Conservation (phyloP, 148 eudicot species). For the Nyssa sinensis region DNA sequence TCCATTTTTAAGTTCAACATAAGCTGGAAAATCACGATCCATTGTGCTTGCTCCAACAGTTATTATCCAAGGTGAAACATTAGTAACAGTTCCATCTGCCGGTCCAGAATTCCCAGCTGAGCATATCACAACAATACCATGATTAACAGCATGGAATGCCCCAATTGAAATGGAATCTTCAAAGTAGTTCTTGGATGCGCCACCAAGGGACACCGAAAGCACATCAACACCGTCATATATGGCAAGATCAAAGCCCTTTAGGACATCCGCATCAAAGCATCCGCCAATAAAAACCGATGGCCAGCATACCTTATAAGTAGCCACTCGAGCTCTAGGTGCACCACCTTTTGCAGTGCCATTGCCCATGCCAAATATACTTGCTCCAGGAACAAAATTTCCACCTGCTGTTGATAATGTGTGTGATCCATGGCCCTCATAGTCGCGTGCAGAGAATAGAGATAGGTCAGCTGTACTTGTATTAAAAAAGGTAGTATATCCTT, state of each 20-base stretch:
- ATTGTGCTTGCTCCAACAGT: too few relatives aligned
- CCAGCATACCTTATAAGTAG: conserved; percentile 65
- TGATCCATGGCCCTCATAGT: conserved; percentile 61
- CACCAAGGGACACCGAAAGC: conserved; percentile 62
- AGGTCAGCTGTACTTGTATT: not conserved
- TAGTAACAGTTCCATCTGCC: conserved; percentile 25
- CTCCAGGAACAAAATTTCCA: conserved; percentile 63
- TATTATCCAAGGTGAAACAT: conserved; percentile 64
- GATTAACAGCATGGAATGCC: too few relatives aligned
- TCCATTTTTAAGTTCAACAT: conserved; percentile 38
- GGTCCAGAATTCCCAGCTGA: conserved; percentile 69
- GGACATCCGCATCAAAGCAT: conserved; percentile 45
- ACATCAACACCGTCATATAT: conserved; percentile 41
- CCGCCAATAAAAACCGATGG: conserved; percentile 10
- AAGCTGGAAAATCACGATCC: conserved; percentile 41
- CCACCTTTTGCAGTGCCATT: conserved; percentile 64
- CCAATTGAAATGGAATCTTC: conserved; percentile 42
- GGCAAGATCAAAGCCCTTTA: conserved; percentile 53
- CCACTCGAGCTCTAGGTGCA: conserved; percentile 61
- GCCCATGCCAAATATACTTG: conserved; percentile 24
- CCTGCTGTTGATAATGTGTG: too few relatives aligned
- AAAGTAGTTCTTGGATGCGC: conserved; percentile 21
- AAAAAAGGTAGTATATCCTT: conserved; percentile 15
- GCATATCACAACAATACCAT: conserved; percentile 43
- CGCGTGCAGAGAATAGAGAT: conserved; percentile 31